These are phyloP conservation scores for Dactylellina cionopaga DNA, from an alignment of 2,329 filamentous ascomycete genomes.

Conservation along the genomic window DNA sequence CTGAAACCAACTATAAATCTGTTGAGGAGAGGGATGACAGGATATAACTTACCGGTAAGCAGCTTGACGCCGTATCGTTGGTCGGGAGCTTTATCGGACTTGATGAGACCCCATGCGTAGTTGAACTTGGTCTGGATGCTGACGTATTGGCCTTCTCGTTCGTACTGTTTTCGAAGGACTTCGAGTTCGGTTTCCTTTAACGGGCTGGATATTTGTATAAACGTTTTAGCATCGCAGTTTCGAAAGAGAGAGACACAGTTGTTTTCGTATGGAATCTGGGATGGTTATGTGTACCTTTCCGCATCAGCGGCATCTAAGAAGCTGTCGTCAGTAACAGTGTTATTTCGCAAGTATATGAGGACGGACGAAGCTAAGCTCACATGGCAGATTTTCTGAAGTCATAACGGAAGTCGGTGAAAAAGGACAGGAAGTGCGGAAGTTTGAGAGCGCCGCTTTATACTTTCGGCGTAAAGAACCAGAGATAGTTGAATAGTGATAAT, in stretches of 20 bases:
- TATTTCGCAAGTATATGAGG: constrained; percentile 5
- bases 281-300: constrained; percentile 73
- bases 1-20: not conserved
- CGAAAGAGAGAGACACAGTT: not conserved
- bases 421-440: not conserved
- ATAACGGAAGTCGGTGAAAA: not conserved
- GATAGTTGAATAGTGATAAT: not conserved
- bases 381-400: constrained; percentile 63
- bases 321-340: constrained; percentile 31
- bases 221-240: constrained; percentile 50
- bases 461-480: not conserved
- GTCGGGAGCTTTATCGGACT: constrained; percentile 82
- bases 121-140: constrained; percentile 99
- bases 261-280: not conserved
- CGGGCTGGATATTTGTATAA: constrained; percentile 68
- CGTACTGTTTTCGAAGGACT: constrained; percentile 91
- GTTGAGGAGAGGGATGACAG: not conserved
- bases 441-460: not conserved
- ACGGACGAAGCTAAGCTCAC: constrained; percentile 58
- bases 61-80: constrained; percentile 95
- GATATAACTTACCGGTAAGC: constrained; percentile 63
- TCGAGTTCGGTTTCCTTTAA: constrained; percentile 91
- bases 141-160: constrained; percentile 96
- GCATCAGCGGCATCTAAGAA: constrained; percentile 91
- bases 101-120: constrained; percentile 98